Base-by-base conservation (phyloP, 2,329 filamentous ascomycete species). In the Fonsecaea nubica region DNA sequence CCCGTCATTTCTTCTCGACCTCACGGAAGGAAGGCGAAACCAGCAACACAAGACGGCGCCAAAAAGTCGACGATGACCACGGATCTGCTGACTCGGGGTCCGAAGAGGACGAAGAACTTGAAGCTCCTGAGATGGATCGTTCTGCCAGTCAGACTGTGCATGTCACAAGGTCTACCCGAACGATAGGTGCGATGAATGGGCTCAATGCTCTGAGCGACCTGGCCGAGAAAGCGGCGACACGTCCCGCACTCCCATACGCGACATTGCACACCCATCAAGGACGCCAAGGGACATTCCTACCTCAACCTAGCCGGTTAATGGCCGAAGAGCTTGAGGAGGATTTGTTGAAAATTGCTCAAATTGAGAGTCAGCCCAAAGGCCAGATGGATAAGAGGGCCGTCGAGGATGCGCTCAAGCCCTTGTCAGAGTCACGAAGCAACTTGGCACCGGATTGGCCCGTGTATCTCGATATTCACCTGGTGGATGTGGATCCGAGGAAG, bases 121-220 rank as follows among this genome's bases (percentile, higher is more conserved):
- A 77, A 30, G 78, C 84, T 1, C 76, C 81, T 4, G 86, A 87
- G 62, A 89, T 89, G 87, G 84, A 86, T 58, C 84, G 87, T 45
- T 86, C 85, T 12, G 81, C 85, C 21, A 86, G 84, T 62, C 84
- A 85, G 63, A 87, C 85, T 52, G 72, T 72, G n/a, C 82, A 84
- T 78, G 86, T 76, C 77, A 89, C 81, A 74, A 85, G 76, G 50
- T 86, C 80, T 5, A 83, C 81, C 7, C 80, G 82, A 53, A 83
- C 80, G 5, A 83, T 83, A 62, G 83, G 83, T 62, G 76, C 74
- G 32, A 76, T 81, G 68, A 79, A 84, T 69, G 80, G 82, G 5
- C 80, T 85, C 62, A 85, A 83, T 58, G 82, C 85, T 6, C 80
- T 89, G 48, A 83, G 83, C 12, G 85, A 87, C 67, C 79, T 87